These are phyloP conservation scores for Kurtzmaniella cleridarum DNA, from an alignment of 805 yeast genomes.

Conservation along the genomic window DNA sequence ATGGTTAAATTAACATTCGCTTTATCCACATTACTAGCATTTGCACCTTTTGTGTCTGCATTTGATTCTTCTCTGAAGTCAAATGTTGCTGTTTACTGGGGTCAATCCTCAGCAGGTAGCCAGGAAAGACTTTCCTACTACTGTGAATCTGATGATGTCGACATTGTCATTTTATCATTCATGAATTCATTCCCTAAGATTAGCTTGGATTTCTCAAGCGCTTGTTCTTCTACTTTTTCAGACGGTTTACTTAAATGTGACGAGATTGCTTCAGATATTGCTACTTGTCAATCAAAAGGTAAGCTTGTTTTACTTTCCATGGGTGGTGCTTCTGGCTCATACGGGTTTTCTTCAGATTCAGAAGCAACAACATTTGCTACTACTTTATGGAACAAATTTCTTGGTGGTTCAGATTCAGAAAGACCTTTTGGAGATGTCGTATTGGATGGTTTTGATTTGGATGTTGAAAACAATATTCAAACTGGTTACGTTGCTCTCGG, in stretches of 20 bases:
- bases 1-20: neutral
- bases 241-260: constrained; percentile 41
- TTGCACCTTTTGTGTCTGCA: constrained; percentile 6
- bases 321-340: constrained; percentile 44
- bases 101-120: constrained; percentile 60
- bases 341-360: constrained; percentile 34
- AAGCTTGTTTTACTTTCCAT: constrained; percentile 72
- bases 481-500: constrained; percentile 62
- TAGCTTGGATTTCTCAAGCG: constrained; percentile 44
- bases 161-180: constrained; percentile 69
- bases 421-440: constrained; percentile 69
- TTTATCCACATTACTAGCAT: neutral
- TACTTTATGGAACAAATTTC: constrained; percentile 36
- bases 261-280: constrained; percentile 53
- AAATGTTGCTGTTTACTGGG: constrained; percentile 85
- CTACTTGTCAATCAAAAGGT: constrained; percentile 72
- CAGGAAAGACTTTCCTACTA: constrained; percentile 42
- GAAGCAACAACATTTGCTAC: constrained; percentile 53
- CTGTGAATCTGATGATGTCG: constrained; percentile 67
- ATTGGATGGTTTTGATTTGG: constrained; percentile 81
- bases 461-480: constrained; percentile 55
- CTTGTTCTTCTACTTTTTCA: constrained; percentile 33
- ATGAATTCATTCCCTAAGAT: constrained; percentile 50
- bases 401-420: constrained; percentile 26
- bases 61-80: constrained; percentile 35